A percentile compares a stretch with the other conserved stretches of the same genome.
Evolutionary conservation across 1,284 basidiomycete genomes (phyloP).

Genomic region (Cryptococcus sp.): DNA sequence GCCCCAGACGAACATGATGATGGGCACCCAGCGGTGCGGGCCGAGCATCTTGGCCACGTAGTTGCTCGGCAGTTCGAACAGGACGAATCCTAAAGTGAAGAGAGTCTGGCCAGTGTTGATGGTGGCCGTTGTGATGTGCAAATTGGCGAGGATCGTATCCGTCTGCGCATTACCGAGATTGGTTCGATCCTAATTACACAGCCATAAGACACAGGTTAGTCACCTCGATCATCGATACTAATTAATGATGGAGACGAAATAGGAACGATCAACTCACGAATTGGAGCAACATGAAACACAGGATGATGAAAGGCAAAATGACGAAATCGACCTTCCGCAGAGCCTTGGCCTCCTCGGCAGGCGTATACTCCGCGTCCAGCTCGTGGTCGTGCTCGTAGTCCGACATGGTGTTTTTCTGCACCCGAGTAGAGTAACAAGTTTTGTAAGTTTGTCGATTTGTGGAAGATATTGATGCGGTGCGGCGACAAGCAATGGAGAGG

Average conservation of each 20-base stretch:
- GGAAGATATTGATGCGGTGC: neutral
- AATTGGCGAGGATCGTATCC: slow-evolving; percentile 14
- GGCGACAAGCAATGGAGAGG: neutral
- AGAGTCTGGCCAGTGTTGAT: slow-evolving; percentile 27
- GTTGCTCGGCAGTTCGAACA: slow-evolving; percentile 23
- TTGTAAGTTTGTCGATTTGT: neutral
- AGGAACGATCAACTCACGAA: slow-evolving; percentile 14
- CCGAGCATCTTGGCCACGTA: slow-evolving; percentile 20
- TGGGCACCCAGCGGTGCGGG: slow-evolving; percentile 21
- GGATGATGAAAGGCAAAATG: slow-evolving; percentile 17
- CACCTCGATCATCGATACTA: neutral
- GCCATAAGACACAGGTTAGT: slow-evolving; percentile 6
- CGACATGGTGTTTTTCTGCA: neutral
- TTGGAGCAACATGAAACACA: slow-evolving; percentile 24
- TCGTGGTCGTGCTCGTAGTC: neutral
- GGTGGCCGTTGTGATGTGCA: slow-evolving; percentile 20
- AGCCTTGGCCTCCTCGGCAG: slow-evolving; percentile 14
- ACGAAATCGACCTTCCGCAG: slow-evolving; percentile 22
- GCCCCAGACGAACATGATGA: slow-evolving; percentile 24
- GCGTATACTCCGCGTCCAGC: slow-evolving; percentile 12
- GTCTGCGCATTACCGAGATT: slow-evolving; percentile 24
- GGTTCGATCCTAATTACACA: neutral
- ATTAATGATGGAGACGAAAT: too few relatives aligned
- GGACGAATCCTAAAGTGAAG: slow-evolving; percentile 24
- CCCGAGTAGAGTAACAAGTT: neutral